A percentile compares a stretch with the other conserved stretches of the same genome.
phyloP scores from a whole-genome alignment of 2,329 filamentous ascomycete genomes.

The Fusarium sp. region DNA sequence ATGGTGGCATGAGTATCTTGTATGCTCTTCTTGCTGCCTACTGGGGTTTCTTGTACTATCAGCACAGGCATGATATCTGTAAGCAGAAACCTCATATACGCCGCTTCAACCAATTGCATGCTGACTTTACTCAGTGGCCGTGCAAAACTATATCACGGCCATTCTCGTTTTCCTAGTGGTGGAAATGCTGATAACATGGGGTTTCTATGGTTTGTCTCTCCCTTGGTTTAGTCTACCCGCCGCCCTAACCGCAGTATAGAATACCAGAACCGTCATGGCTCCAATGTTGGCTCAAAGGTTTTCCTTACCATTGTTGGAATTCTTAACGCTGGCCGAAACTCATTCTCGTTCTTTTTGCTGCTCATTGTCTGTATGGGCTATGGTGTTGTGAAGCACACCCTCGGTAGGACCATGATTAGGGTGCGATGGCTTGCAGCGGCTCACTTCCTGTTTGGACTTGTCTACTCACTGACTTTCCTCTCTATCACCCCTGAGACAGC shows the following conservation, averaged over 20 bases:
- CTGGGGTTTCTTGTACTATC: slow-evolving; percentile 95
- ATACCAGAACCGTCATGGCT: slow-evolving; percentile 89
- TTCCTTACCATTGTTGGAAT: slow-evolving; percentile 92
- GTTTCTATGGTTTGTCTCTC: slow-evolving; percentile 80
- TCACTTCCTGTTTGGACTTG: slow-evolving; percentile 93
- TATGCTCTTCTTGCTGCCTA: slow-evolving; percentile 86
- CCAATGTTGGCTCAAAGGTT: slow-evolving; percentile 83
- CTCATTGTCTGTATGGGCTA: slow-evolving; percentile 99
- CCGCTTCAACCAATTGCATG: not conserved
- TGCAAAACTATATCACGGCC: slow-evolving; percentile 99
- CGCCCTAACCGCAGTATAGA: slow-evolving; percentile 63
- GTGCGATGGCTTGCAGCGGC: slow-evolving; percentile 90
- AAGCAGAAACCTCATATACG: slow-evolving; percentile 47
- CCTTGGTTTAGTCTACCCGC: not conserved
- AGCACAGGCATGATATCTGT: slow-evolving; percentile 92
- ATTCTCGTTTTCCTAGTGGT: slow-evolving; percentile 93
- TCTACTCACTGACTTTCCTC: slow-evolving; percentile 91
- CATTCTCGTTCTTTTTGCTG: slow-evolving; percentile 97
- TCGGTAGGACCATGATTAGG: slow-evolving; percentile 93
- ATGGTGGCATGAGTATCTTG: slow-evolving; percentile 91
- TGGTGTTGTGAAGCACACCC: slow-evolving; percentile 91
- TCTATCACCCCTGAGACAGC: slow-evolving; percentile 89
- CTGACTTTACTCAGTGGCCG: slow-evolving; percentile 69
- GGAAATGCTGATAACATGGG: slow-evolving; percentile 99
- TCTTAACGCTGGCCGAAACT: slow-evolving; percentile 92